Evolutionary conservation across 1,284 basidiomycete species (phyloP), one percentile per base, ranked within the genome.

Genomic region (Sporisorium scitamineum): DNA sequence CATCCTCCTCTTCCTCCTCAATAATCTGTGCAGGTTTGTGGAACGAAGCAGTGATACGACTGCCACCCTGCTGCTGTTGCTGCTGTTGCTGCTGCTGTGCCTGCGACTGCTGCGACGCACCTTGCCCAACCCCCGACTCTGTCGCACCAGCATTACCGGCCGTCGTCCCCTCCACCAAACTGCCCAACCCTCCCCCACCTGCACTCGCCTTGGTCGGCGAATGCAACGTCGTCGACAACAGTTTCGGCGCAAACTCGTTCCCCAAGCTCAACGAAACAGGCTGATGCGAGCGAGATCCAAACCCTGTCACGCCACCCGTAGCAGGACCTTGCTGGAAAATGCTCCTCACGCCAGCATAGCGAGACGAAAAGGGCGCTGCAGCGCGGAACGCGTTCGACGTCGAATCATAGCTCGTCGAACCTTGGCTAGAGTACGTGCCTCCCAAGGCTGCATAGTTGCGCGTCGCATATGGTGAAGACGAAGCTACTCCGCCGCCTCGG

Each of bases 1-100:
- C 72, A 11, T 78, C 73, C 45, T 78, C 76, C 45, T 78, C 76
- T 29, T 78, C 76, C 56, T 78, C 76, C 52, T 76, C 76, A 20
- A 78, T 76, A 48, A 73, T 73, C 50, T 72, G 65, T 2, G 55
- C 61, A 41, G 67, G 61, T 47, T 78, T 78, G 48, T 73, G 59
- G 61, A 71, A 68, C 1, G 68, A 64, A 1, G 59, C 56, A 1
- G 67, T 57, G 51, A 76, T 68, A 9, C 64, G 44, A 29, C 64
- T 64, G 20, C 61, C 67, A 14, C 56, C 54, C 7, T 27, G 5
- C 29, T 50, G 48, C 29, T 50, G 48, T 20, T 32, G 39, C 13
- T 31, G 26, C 32, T 70, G 60, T 41, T 48, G 63, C 42, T 54
- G 54, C 14, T 48, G 54, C 24, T 32, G 44, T 31, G 14, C 10